Evolutionary conservation across 2,329 filamentous ascomycete species (phyloP), one percentile per base, ranked within the genome.

Genomic region (Fusarium pseudograminearum): DNA sequence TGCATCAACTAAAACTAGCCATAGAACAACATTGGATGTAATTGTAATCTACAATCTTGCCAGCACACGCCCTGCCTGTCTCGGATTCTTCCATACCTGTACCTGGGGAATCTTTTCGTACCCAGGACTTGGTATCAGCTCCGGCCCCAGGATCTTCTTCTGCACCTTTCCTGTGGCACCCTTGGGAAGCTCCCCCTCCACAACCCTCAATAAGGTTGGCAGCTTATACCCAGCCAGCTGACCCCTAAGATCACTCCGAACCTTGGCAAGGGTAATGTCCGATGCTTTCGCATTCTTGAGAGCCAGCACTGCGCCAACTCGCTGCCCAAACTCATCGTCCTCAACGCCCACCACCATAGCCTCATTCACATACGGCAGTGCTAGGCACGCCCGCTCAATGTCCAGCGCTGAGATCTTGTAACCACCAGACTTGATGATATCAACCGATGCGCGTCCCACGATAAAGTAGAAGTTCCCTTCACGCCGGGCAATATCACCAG

Each of bases 381-480:
- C 24, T 11, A 54, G 38, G 15, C 26, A 44, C 1, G 26, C 51
- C 4, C 51, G 38, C 28, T 54, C 51, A n/a, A 54, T 22, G 15
- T 54, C 51, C 11, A 54, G 16, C 6, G 51, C 38, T 18, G 51
- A 54, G 26, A 54, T 42, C 11, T 54, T 54, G 4, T 54, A 54
- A 1, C 51, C 51, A 12, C 51, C 51, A 4, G 51, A 54, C 7
- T 54, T 54, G 20, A 54, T 54, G 3, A 54, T 54, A 12, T 54
- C 51, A 22, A 54, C 51, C n/a, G 51, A 54, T 26, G 51, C 51
- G n/a, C 51, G 36, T 4, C 51, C 51, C 1, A 54, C 36, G n/a
- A 54, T 54, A 16, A 54, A 54, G 11, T 54, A 54, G 38, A 42
- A 54, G 14, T 33, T 44, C 0, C 20, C 51, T n/a, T 54, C 51